Evolutionary conservation across 352 stramenopile genomes (phyloP).

Genomic region (Globisporangium rhizosaccharum): DNA sequence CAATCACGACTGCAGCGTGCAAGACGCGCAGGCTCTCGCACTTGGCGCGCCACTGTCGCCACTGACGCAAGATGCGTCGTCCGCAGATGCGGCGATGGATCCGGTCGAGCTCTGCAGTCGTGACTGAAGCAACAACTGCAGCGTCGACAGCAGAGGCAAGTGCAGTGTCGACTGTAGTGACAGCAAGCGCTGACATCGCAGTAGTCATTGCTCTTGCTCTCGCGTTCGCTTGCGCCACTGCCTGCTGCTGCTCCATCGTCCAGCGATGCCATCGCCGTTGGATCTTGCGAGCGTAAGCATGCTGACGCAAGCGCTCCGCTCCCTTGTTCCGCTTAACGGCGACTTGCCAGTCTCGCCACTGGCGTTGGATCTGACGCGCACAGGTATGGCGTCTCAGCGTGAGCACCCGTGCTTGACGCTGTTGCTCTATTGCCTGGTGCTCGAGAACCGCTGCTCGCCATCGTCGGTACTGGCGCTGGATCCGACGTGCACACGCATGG

Average conservation of each 20-base stretch:
- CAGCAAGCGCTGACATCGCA: neutral
- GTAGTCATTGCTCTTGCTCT: neutral
- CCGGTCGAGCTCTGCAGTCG: constrained; percentile 4
- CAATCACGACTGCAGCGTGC: constrained; percentile 8
- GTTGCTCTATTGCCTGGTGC: neutral
- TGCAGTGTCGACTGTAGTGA: too few relatives aligned
- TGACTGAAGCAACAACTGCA: neutral
- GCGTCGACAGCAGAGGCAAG: neutral
- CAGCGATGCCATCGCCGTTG: too few relatives aligned
- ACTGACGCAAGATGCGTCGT: constrained; percentile 10
- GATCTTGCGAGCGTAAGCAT: too few relatives aligned
- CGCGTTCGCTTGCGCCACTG: too few relatives aligned
- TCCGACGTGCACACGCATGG: constrained; percentile 2
- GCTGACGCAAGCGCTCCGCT: too few relatives aligned
- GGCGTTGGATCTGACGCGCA: constrained; percentile 2
- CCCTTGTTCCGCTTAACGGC: too few relatives aligned
- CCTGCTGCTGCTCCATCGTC: too few relatives aligned
- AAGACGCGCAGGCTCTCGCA: constrained; percentile 4
- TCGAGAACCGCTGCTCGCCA: neutral
- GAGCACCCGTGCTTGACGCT: neutral
- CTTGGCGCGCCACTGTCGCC: constrained; percentile 6
- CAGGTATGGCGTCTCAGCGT: neutral
- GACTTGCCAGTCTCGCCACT: constrained; percentile 4
- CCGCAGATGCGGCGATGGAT: constrained; percentile 10
- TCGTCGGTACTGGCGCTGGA: constrained; percentile 15